Evolutionary conservation across 148 eudicot species (phyloP), one percentile per base, ranked within the genome.

Genomic region (Beta vulgaris): DNA sequence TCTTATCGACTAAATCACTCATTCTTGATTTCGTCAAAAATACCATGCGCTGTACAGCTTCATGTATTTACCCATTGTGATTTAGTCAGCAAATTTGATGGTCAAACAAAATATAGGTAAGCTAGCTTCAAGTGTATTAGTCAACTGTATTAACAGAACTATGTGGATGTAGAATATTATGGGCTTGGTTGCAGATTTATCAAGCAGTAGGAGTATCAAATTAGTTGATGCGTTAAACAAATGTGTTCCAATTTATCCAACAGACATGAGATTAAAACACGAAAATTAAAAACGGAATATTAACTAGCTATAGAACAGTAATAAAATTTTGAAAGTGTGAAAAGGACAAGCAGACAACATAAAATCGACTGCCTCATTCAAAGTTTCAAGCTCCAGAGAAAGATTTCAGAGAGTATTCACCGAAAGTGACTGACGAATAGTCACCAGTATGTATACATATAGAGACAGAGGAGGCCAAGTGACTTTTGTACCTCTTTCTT

Each of bases 201-300:
- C 67, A 60, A 18, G 29, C 16, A 73, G 49, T 34, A 44, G 25
- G 12, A 44, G 43, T 19, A 40, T 55, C 32, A 31, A 28, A 60
- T 23, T 73, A 63, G 54, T 72, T 16, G 46, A 19, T 64, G 36
- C 51, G 46, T 25, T 57, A 31, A 73, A 73, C n/a, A 40, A 16
- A 15, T 29, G 11, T 25, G 28, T 37, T 39, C n/a, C 2, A 31
- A 31, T 29, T 16, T 2, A 21, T 7, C 40, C 14, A 21, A 34
- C 11, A 31, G 29, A 23, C n/a, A 64, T 25, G 15, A 25, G 54
- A 19, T 2, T 7, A 15, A 19, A 42, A 54, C n/a, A 36, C n/a
- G 39, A 35, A 72, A 2, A 14, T 15, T 10, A 39, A 15, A 57
- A 26, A n/a, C 3, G 7, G 23, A 55, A 16, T 40, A 14, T 0